Conservation (phyloP, 345 rosid genomes). For the Luvunga scandens region DNA sequence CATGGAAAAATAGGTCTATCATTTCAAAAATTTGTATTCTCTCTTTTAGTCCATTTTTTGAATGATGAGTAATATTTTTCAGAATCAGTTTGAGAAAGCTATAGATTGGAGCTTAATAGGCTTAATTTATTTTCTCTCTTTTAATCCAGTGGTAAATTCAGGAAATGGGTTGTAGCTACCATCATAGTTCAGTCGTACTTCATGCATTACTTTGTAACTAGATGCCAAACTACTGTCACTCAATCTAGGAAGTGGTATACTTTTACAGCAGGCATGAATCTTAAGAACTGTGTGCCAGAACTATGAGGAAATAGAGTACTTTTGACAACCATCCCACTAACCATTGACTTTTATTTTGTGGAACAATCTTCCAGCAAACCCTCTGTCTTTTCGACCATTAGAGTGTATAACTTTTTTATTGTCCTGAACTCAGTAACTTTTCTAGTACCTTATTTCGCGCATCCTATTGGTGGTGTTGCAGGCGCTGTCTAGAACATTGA, state of each 20-base stretch:
- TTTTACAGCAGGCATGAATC: neutral
- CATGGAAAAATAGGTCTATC: neutral
- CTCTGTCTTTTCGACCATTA: neutral
- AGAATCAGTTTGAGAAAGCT: neutral
- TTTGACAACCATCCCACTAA: neutral
- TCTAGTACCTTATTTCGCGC: neutral
- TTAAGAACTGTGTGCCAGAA: neutral
- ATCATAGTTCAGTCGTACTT: neutral
- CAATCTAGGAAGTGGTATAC: neutral
- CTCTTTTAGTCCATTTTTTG: neutral
- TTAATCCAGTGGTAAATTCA: neutral
- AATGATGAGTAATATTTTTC: neutral
- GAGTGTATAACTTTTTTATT: neutral
- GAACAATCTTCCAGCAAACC: neutral
- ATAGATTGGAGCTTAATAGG: neutral
- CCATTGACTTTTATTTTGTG: neutral
- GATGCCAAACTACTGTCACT: neutral
- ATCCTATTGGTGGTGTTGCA: constrained; percentile 30
- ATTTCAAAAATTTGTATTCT: neutral
- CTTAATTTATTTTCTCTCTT: neutral
- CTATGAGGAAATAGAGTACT: neutral
- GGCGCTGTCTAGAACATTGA: constrained; percentile 89
- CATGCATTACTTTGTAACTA: neutral
- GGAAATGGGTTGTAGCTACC: neutral
- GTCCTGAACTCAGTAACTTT: neutral